A percentile compares a stretch with the other conserved stretches of the same genome.
Evolutionary conservation across 1,284 basidiomycete genomes (phyloP).

Genomic region (Boletus calvinii): DNA sequence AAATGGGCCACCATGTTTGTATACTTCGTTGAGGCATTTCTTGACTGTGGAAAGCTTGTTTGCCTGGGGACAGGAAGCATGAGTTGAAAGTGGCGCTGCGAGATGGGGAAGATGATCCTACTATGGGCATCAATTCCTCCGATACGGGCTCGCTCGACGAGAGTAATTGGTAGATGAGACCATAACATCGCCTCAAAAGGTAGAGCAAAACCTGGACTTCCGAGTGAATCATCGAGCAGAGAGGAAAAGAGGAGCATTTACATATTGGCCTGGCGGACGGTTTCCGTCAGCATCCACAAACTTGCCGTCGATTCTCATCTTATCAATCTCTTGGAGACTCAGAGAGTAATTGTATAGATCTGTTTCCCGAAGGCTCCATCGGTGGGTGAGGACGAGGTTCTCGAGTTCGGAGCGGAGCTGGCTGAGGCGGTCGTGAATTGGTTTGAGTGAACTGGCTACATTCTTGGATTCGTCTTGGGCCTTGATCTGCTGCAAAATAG

Average conservation of each 20-base stretch:
- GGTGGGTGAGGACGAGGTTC: slow-evolving; percentile 88
- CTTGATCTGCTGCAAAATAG: slow-evolving; percentile 94
- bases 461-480: slow-evolving; percentile 92
- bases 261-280: slow-evolving; percentile 88
- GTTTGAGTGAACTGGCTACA: slow-evolving; percentile 84
- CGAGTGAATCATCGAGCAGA: neutral
- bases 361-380: slow-evolving; percentile 97
- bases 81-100: neutral
- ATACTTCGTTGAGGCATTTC: slow-evolving; percentile 96
- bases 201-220: slow-evolving; percentile 80
- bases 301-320: slow-evolving; percentile 95
- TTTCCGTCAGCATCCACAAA: slow-evolving; percentile 95
- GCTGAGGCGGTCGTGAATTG: slow-evolving; percentile 91
- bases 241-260: slow-evolving; percentile 39
- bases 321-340: slow-evolving; percentile 94
- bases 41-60: slow-evolving; percentile 93
- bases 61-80: slow-evolving; percentile 49
- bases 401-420: slow-evolving; percentile 88
- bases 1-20: slow-evolving; percentile 96
- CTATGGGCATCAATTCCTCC: slow-evolving; percentile 95
- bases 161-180: slow-evolving; percentile 90
- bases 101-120: slow-evolving; percentile 39
- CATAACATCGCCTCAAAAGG: slow-evolving; percentile 92
- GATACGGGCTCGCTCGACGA: slow-evolving; percentile 99
- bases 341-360: slow-evolving; percentile 94